Conservation (phyloP, 1,284 basidiomycete species). For the Ceratobasidium sp. region DNA sequence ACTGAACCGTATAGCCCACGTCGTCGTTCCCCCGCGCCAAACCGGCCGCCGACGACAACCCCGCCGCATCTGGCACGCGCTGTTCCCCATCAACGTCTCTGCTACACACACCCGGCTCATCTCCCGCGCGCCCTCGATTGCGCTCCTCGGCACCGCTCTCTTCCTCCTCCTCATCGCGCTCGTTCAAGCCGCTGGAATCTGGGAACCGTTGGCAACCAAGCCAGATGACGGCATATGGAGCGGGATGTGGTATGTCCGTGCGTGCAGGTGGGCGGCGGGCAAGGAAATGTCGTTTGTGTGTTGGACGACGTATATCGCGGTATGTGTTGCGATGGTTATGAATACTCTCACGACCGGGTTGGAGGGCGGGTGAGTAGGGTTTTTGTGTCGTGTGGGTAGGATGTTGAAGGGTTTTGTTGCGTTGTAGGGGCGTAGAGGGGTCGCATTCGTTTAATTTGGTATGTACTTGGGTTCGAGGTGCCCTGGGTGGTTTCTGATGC, state of each 20-base stretch:
- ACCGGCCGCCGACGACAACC: slow-evolving; percentile 52
- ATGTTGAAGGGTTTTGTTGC: slow-evolving; percentile 8
- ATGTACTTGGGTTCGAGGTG: slow-evolving; percentile 21
- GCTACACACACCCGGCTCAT: slow-evolving; percentile 66
- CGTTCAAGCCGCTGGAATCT: slow-evolving; percentile 64
- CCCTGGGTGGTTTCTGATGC: slow-evolving; percentile 27
- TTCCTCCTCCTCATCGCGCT: slow-evolving; percentile 67
- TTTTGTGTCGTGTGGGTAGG: not conserved
- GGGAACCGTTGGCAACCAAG: slow-evolving; percentile 47
- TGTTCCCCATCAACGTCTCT: slow-evolving; percentile 72
- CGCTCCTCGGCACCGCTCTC: slow-evolving; percentile 66
- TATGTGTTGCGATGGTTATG: slow-evolving; percentile 70
- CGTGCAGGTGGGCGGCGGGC: slow-evolving; percentile 62
- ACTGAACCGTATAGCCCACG: slow-evolving; percentile 77
- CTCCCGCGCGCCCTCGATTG: slow-evolving; percentile 71
- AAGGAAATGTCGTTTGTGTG: slow-evolving; percentile 71
- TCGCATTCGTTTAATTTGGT: slow-evolving; percentile 49
- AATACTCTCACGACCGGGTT: slow-evolving; percentile 73
- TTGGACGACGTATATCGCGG: slow-evolving; percentile 75
- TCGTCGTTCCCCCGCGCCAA: slow-evolving; percentile 73
- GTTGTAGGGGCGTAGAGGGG: slow-evolving; percentile 24
- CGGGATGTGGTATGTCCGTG: slow-evolving; percentile 53
- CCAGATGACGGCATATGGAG: slow-evolving; percentile 45
- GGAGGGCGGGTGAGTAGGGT: slow-evolving; percentile 60
- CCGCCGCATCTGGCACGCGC: slow-evolving; percentile 54